Base-by-base conservation (phyloP, 2,329 filamentous ascomycete species). In the Stachybotrys elegans region DNA sequence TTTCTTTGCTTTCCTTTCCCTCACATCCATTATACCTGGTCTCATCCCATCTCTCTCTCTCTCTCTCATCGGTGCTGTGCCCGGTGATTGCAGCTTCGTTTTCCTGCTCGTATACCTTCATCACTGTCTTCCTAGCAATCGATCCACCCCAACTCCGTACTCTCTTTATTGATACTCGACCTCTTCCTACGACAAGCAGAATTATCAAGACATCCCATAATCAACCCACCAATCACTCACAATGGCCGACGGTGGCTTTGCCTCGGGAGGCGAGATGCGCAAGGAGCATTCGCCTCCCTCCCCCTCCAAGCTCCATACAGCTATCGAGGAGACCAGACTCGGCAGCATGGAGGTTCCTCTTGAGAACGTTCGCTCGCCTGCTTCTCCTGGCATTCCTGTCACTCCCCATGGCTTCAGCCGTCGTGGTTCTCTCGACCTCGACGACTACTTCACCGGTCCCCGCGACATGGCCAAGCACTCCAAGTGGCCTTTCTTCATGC, bases 401-500 rank as follows among this genome's bases (percentile, higher is more conserved):
- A 51, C 63, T 25, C 56, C 56, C 8, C 52, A 57, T 32, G 50
- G 57, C 27, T 65, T 63, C 47, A 58, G 56, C 29, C 59, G 59
- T 32, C 63, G 60, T 22, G 60, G 57, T 14, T 64, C 63, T 13
- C 59, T 73, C 48, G 73, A 79, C 25, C 51, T 83, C 39, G 78
- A 81, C 47, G 78, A 82, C 50, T 83, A 83, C 60, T 84, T 83
- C 57, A 76, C 60, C 40, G 81, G 79, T 12, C 86, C 86, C 40
- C 77, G 83, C 48, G 81, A 89, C 59, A 77, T 88, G 51, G 73
- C 80, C 46, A 79, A 79, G 56, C 85, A 90, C 63, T 88, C 84
- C 17, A 89, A 87, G 72, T 83, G 84, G 75, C 86, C 86, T 16
- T 76, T 81, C 50, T 85, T 89, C 59, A 66, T 91, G 60, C 83